Conservation (phyloP, 371 early-diverging fungal genomes). For the Syncephalis fuscata region DNA sequence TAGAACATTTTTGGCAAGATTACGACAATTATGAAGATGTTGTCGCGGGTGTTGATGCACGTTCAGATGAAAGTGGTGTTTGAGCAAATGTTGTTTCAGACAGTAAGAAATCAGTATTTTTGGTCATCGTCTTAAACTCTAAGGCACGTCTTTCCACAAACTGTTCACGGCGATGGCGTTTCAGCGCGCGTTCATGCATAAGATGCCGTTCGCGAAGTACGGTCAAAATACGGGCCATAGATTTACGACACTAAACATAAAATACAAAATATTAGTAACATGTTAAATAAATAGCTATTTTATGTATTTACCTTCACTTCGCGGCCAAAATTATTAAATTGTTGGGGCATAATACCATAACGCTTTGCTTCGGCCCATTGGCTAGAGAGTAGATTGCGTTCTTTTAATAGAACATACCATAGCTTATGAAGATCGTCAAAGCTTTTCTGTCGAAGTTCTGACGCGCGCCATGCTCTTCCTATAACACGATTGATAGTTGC, state of each 20-base stretch:
- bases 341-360: conserved; percentile 32
- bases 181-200: conserved; percentile 37
- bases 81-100: too few relatives aligned
- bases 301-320: conserved; percentile 40
- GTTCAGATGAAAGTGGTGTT: too few relatives aligned
- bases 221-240: conserved; percentile 87
- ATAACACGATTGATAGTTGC: background rate
- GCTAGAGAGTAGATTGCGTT: conserved; percentile 79
- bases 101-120: too few relatives aligned
- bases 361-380: conserved; percentile 72
- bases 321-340: conserved; percentile 58
- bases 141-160: too few relatives aligned
- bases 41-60: conserved; percentile 4
- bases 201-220: conserved; percentile 80
- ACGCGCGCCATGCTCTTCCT: conserved; percentile 86
- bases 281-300: background rate
- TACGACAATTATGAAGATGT: too few relatives aligned
- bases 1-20: too few relatives aligned
- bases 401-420: conserved; percentile 90
- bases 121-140: too few relatives aligned
- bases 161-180: background rate
- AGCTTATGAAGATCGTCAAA: conserved; percentile 94
- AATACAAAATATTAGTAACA: background rate
- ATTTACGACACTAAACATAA: conserved; percentile 50
- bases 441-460: conserved; percentile 78